Conservation (phyloP, 345 rosid genomes). For the Cardamine resedifolia region DNA sequence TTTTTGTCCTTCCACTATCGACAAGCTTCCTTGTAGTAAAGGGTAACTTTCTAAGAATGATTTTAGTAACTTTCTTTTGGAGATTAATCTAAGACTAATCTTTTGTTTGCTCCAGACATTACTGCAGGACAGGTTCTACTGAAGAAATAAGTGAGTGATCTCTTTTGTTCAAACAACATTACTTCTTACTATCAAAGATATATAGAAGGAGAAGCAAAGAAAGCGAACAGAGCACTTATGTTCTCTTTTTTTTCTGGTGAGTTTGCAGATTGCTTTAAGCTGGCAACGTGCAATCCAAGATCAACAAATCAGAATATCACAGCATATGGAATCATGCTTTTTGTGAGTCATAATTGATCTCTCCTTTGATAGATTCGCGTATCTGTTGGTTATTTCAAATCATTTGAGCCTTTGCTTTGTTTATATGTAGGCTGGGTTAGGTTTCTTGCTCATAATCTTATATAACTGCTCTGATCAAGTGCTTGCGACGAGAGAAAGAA, state of each 20-base stretch:
- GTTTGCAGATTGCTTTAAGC: slow-evolving; percentile 71
- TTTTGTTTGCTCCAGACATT: slow-evolving; percentile 58
- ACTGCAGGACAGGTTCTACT: slow-evolving; percentile 90
- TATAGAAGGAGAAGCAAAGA: background rate
- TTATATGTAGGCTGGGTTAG: slow-evolving; percentile 62
- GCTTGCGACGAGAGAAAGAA: slow-evolving; percentile 82
- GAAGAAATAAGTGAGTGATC: slow-evolving; percentile 52
- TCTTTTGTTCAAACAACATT: background rate
- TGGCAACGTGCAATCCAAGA: slow-evolving; percentile 73
- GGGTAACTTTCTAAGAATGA: slow-evolving; percentile 65
- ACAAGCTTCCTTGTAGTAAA: slow-evolving; percentile 71
- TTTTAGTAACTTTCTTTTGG: slow-evolving; percentile 29
- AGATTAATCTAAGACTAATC: slow-evolving; percentile 28
- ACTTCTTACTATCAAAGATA: background rate
- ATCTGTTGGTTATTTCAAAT: background rate
- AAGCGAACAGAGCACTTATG: background rate
- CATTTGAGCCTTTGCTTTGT: background rate
- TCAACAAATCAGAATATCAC: slow-evolving; percentile 89
- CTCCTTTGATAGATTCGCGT: slow-evolving; percentile 1
- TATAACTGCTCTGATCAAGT: slow-evolving; percentile 98
- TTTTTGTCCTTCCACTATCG: slow-evolving; percentile 77
- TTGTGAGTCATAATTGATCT: slow-evolving; percentile 61
- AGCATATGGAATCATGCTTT: slow-evolving; percentile 84
- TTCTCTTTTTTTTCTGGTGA: slow-evolving; percentile 21
- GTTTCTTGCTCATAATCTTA: slow-evolving; percentile 73